Base-by-base conservation (phyloP, 83 land plant species). In the Larix sibirica region DNA sequence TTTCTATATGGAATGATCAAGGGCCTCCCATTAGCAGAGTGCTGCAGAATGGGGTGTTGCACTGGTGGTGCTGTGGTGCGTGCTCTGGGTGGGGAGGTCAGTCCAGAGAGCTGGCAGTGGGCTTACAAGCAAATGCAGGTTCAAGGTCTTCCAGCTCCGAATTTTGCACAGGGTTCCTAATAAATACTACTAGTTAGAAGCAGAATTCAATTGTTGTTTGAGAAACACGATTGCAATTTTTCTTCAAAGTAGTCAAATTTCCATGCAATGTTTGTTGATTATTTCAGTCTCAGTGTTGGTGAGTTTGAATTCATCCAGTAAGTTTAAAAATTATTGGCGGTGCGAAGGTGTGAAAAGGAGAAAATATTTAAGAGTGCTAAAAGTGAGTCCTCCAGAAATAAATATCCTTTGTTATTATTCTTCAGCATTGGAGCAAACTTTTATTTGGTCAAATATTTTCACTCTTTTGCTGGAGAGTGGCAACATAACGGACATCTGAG, bases 11-110 rank as follows among this genome's bases (percentile, higher is more conserved):
- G 98, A 42, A 79, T 97, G 73, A 81, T 95, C 50, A 92, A 97
- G 23, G 92, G 89, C 50, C 81, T 97, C 21, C 83, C 96, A 4
- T 87, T 97, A 38, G 98, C 92, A 56, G 94, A 92, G 20, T 97
- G 98, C 81, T 97, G 99, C 80, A 88, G 85, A 83, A 82, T 92
- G 23, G 99, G 99, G 12, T 86, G 94, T 70, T 97, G 98, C 83
- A 89, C 93, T 69, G 99, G 99, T 20, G 98, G 93, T 0, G 92
- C 96, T 42, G 98, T 95, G 47, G 91, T 94, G 65, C 91, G 93
- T 36, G 84, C 90, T 73, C 92, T 97, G 6, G 98, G 99, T 42
- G 99, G 99, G 21, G 98, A 97, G 86, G 89, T 97, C 2, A 86
- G 87, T 8, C 87, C 84, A 36, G 96, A 97, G 87, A 93, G 92